Conservation (phyloP, 225 moss, liverwort and hornwort species). For the Sphagnum contortum region DNA sequence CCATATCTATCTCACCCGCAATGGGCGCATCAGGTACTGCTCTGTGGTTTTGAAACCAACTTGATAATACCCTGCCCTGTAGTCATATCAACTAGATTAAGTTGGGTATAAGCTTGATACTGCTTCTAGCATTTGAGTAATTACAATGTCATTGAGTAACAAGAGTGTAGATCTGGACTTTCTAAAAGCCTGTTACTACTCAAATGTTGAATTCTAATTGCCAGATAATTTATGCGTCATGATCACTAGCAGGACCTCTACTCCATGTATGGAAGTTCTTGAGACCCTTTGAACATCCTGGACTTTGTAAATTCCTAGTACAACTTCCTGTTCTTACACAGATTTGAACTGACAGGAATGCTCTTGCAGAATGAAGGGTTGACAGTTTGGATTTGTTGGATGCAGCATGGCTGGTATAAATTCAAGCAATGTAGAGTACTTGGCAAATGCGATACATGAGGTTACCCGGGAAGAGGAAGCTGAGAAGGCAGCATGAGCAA, state of each 20-base stretch:
- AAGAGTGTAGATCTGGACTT: not conserved
- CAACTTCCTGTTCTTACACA: too few species aligned
- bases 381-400: not conserved
- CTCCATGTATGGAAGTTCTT: too few species aligned
- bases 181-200: not conserved
- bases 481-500: slow-evolving; percentile 12
- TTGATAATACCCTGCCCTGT: not conserved
- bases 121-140: not conserved
- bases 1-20: slow-evolving; percentile 48
- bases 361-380: too few species aligned
- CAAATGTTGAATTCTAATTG: not conserved
- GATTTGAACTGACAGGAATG: too few species aligned
- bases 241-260: too few species aligned
- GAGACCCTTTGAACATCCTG: too few species aligned
- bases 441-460: slow-evolving; percentile 55
- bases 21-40: slow-evolving; percentile 53
- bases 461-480: slow-evolving; percentile 29
- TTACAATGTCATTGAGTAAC: not conserved
- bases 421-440: slow-evolving; percentile 38
- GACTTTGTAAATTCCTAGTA: too few species aligned
- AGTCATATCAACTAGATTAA: not conserved
- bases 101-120: not conserved
- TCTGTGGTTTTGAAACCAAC: too few species aligned
- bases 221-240: too few species aligned
- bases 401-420: slow-evolving; percentile 56